Evolutionary conservation across 176 grass and related monocot genomes (phyloP).

Genomic region (Thalia dealbata): DNA sequence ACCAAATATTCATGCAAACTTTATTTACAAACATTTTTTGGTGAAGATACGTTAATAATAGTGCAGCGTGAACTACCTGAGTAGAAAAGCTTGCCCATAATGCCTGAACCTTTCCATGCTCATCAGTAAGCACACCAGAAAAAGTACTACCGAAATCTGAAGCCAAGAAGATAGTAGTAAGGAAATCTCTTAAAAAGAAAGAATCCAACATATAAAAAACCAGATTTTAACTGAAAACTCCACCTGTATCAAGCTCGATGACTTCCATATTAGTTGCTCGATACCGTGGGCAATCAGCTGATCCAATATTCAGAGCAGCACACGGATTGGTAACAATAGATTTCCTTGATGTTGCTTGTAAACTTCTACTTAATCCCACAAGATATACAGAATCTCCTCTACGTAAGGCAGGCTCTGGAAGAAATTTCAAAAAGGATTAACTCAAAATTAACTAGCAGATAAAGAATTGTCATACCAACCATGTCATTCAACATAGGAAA

Average conservation of each 20-base stretch:
- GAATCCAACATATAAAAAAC: background rate
- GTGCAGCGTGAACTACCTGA: slow-evolving; percentile 36
- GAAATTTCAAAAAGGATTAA: slow-evolving; percentile 15
- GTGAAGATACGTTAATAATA: slow-evolving; percentile 1
- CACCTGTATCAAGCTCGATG: slow-evolving; percentile 97
- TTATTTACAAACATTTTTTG: slow-evolving; percentile 13
- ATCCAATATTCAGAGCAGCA: slow-evolving; percentile 97
- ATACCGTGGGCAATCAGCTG: slow-evolving; percentile 86
- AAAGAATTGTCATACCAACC: background rate
- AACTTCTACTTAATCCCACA: slow-evolving; percentile 89
- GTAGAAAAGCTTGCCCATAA: slow-evolving; percentile 99
- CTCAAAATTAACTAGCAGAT: background rate
- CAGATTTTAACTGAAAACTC: slow-evolving; percentile 2
- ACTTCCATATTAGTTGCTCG: slow-evolving; percentile 99
- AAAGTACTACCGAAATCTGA: slow-evolving; percentile 97
- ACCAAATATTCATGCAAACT: slow-evolving; percentile 22
- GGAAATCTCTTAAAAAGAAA: background rate
- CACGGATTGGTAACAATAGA: slow-evolving; percentile 96
- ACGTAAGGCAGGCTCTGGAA: slow-evolving; percentile 76
- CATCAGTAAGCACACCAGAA: slow-evolving; percentile 93
- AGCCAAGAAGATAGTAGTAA: background rate
- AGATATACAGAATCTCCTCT: slow-evolving; percentile 97
- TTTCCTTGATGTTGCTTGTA: slow-evolving; percentile 98
- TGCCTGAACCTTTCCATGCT: slow-evolving; percentile 96
- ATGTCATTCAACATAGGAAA: background rate